Base-by-base conservation (phyloP, 1,139 yeast genomes). In the Candida tropicalis region DNA sequence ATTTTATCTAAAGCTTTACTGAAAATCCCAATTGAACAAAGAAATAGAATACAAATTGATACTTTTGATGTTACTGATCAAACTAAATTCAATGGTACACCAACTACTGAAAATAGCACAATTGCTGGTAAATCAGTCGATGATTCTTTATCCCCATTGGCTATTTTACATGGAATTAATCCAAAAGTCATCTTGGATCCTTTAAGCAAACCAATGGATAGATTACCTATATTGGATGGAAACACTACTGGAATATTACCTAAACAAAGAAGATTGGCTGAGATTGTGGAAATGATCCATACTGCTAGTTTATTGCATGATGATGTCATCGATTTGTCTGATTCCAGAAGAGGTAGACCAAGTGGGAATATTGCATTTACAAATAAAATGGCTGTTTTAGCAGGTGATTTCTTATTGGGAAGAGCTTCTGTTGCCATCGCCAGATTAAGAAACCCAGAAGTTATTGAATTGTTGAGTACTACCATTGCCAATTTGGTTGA, bases 201-300 rank as follows among this genome's bases (percentile, higher is more conserved):
- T 2, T 73, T 90, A 49, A 82, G 91, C 33, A 82, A 82, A 55
- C 95, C 95, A 12, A 87, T 87, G 77, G 87, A 82, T 53, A 73
- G 80, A 36, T 71, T 87, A 48, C 88, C 91, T 0, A 68, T 71
- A 58, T 81, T 77, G 53, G 89, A 83, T 57, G 59, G 71, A 24
- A 79, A 77, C 54, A 93, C 93, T 0, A 35, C 27, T 3, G 39
- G 31, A 15, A 89, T 93, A 41, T 71, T 91, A 47, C 98, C 99
- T 38, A 90, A 93, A 54, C 99, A 93, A 66, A 76, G 98, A 52
- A 77, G 99, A 45, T 73, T 93, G 47, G 99, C 99, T 0, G 99
- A 93, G 66, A 91, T 93, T 56, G 97, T 93, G 10, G 99, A 93
- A 65, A 89, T 93, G 96, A 93, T 93, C 51, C 99, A 93, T 63